A percentile compares a stretch with the other conserved stretches of the same genome.
phyloP scores from a whole-genome alignment of 257 asterid genomes.

The Linderniella brevidens region DNA sequence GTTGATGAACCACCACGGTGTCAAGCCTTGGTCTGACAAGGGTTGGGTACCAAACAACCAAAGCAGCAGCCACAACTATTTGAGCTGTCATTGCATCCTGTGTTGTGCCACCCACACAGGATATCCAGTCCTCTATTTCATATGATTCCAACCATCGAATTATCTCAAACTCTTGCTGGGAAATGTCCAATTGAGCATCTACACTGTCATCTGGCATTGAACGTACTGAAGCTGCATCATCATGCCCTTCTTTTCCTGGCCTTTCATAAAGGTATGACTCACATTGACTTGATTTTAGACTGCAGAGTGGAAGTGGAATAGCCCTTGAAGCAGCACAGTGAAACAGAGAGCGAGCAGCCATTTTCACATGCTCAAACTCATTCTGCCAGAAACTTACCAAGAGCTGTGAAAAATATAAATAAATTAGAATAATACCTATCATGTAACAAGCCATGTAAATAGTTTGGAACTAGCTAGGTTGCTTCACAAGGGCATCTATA shows the following conservation, averaged over 20 bases:
- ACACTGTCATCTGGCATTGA: conserved; percentile 16
- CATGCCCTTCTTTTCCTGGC: conserved; percentile 21
- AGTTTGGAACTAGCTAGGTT: too few species aligned
- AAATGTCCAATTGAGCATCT: conserved; percentile 20
- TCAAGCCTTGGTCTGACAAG: conserved; percentile 60
- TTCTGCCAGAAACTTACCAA: conserved; percentile 97
- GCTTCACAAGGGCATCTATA: too few species aligned
- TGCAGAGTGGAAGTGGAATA: conserved; percentile 51
- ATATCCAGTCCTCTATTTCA: conserved; percentile 79
- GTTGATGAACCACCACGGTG: conserved; percentile 47
- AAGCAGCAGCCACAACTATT: conserved; percentile 86
- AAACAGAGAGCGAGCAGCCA: conserved; percentile 97
- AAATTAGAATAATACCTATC: conserved; percentile 10
- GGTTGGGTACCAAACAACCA: conserved; percentile 94
- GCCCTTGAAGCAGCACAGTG: conserved; percentile 97
- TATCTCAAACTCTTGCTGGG: conserved; percentile 48
- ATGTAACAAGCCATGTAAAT: conserved; percentile 7
- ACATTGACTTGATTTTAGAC: conserved; percentile 22
- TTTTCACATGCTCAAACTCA: conserved; percentile 77
- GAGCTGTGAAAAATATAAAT: conserved; percentile 34
- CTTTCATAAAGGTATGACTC: conserved; percentile 17
- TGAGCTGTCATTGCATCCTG: conserved; percentile 98
- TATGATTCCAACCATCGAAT: conserved; percentile 77
- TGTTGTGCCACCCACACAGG: conserved; percentile 81
- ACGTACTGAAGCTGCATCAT: conserved; percentile 12